These are phyloP conservation scores for Ophiostoma himal-ulmi DNA, from an alignment of 2,329 filamentous ascomycete genomes.

Conservation along the genomic window DNA sequence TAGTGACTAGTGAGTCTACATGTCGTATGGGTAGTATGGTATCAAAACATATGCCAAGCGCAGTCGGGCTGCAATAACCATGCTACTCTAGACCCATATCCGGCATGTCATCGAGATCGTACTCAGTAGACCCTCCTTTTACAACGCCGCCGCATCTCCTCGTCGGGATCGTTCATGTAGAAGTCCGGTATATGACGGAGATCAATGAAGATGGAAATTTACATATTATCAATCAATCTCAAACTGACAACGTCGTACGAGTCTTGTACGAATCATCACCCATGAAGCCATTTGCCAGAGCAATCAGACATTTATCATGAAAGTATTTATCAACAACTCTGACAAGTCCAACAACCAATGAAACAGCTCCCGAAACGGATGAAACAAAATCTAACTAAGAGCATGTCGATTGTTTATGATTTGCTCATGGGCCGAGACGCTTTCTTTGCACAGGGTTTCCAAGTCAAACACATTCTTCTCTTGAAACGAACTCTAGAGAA, in stretches of 20 bases:
- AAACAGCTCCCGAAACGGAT: neutral
- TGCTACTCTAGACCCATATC: neutral
- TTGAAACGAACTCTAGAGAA: neutral
- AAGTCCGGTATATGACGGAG: neutral
- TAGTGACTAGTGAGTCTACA: neutral
- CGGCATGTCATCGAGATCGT: slow-evolving; percentile 5
- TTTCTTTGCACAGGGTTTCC: neutral
- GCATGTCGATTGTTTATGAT: neutral
- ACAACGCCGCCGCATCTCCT: neutral
- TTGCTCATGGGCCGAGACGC: neutral
- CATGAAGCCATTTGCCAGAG: neutral
- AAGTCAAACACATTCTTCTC: neutral
- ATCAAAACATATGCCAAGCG: neutral
- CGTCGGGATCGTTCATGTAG: neutral
- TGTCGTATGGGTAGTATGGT: neutral
- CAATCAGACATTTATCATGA: neutral
- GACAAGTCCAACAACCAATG: neutral
- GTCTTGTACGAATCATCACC: neutral
- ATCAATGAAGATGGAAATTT: too few species aligned
- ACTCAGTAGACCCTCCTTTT: neutral
- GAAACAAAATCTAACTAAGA: neutral
- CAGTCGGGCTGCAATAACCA: slow-evolving; percentile 6
- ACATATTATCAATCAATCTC: too few species aligned
- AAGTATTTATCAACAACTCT: neutral
- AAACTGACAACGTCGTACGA: neutral